Percentiles rank a stretch among this genome's conserved stretches.
Evolutionary conservation across 495 filamentous ascomycete species (phyloP).

Genomic region (Rhypophila decipiens): DNA sequence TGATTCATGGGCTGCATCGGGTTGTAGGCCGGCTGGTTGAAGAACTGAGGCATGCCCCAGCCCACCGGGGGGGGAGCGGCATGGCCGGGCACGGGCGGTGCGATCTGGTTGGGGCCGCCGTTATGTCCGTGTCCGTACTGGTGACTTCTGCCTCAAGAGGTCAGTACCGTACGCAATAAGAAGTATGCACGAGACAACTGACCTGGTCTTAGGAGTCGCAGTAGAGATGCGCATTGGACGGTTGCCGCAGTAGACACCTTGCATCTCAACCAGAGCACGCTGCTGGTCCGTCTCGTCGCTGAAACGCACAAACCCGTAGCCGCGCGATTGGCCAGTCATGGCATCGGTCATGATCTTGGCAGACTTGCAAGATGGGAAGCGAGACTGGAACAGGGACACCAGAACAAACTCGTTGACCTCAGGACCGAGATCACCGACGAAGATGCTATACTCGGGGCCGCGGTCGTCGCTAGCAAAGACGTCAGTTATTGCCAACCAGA

Average conservation of each 20-base stretch:
- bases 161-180: slow-evolving; percentile 1
- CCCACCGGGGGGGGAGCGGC: slow-evolving; percentile 28
- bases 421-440: slow-evolving; percentile 94
- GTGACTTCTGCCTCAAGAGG: slow-evolving; percentile 25
- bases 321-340: slow-evolving; percentile 93
- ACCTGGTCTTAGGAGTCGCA: slow-evolving; percentile 84
- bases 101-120: slow-evolving; percentile 32
- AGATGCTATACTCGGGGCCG: slow-evolving; percentile 93
- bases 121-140: slow-evolving; percentile 31
- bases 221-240: slow-evolving; percentile 98
- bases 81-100: slow-evolving; percentile 29
- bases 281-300: slow-evolving; percentile 92
- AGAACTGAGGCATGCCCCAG: slow-evolving; percentile 31
- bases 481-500: slow-evolving; percentile 17
- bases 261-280: slow-evolving; percentile 92
- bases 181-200: slow-evolving; percentile 6
- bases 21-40: slow-evolving; percentile 34
- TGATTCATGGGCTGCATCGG: slow-evolving; percentile 93
- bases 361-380: slow-evolving; percentile 96
- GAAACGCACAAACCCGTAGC: slow-evolving; percentile 97
- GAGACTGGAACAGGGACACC: slow-evolving; percentile 91
- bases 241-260: slow-evolving; percentile 98
- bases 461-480: slow-evolving; percentile 68
- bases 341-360: slow-evolving; percentile 99
- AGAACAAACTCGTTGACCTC: slow-evolving; percentile 99